Percentiles rank a stretch among this genome's conserved stretches.
Evolutionary conservation across 78 protist genomes (phyloP).

Genomic region (Mastigamoeba balamuthi): DNA sequence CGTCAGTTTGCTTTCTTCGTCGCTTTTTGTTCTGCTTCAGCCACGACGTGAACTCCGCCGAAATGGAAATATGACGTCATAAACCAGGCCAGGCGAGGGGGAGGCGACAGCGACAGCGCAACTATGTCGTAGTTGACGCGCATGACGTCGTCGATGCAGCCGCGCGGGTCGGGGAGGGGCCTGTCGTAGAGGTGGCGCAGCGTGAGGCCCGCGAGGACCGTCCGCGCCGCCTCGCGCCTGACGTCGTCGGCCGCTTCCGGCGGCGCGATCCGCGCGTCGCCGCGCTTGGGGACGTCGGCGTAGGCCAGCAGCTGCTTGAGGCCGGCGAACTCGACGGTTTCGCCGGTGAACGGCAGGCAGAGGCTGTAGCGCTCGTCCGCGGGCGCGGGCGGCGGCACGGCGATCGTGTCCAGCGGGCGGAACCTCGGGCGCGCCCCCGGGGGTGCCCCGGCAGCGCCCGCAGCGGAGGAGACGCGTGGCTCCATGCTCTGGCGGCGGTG

Average conservation of each 20-base stretch:
- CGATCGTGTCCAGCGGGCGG: neutral
- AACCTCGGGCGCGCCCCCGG: too few relatives aligned
- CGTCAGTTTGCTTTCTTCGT: too few relatives aligned
- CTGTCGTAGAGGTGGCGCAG: neutral
- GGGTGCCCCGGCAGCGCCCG: too few relatives aligned
- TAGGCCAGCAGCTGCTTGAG: neutral
- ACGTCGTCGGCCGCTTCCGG: too few relatives aligned
- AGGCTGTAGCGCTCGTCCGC: neutral
- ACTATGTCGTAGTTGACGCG: neutral
- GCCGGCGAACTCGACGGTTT: neutral
- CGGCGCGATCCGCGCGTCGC: neutral
- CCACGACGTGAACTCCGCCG: too few relatives aligned
- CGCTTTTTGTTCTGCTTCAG: too few relatives aligned
- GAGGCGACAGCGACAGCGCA: too few relatives aligned
- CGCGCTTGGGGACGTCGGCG: neutral
- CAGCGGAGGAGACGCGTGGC: too few relatives aligned
- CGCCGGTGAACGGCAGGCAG: too few relatives aligned
- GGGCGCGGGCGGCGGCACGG: neutral
- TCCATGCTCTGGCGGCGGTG: too few relatives aligned
- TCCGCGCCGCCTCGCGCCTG: neutral
- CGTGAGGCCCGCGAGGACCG: neutral
- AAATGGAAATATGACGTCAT: too few relatives aligned
- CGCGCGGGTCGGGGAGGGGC: neutral
- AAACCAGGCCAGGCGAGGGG: too few relatives aligned
- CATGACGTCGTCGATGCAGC: neutral